Conservation (phyloP, 2,329 filamentous ascomycete species). For the Botryotinia calthae region DNA sequence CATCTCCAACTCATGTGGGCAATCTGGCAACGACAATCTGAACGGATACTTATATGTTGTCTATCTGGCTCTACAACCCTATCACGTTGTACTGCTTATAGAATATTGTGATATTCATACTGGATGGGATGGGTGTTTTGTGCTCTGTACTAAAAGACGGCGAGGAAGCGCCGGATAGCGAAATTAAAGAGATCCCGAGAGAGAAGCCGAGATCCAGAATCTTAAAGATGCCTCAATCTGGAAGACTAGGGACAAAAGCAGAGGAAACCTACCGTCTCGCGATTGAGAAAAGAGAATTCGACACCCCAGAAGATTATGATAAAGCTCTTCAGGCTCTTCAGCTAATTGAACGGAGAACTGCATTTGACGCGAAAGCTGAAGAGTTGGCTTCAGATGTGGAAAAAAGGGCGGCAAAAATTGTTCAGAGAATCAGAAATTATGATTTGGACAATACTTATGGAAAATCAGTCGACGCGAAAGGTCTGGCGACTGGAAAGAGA, state of each 20-base stretch:
- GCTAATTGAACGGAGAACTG: conserved; percentile 30
- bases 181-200: conserved; percentile 25
- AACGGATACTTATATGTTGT: background rate
- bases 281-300: conserved; percentile 25
- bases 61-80: background rate
- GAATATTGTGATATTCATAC: background rate
- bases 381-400: conserved; percentile 32
- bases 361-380: conserved; percentile 35
- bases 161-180: conserved; percentile 31
- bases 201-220: conserved; percentile 27
- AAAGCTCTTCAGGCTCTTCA: conserved; percentile 29
- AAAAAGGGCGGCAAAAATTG: conserved; percentile 32
- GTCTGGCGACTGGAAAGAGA: conserved; percentile 27
- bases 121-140: conserved; percentile 33
- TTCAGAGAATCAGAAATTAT: conserved; percentile 34
- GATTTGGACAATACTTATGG: conserved; percentile 36
- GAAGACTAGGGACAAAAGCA: conserved; percentile 22
- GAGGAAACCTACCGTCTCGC: conserved; percentile 24
- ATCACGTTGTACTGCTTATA: background rate
- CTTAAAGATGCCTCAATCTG: conserved; percentile 33
- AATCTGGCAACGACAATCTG: background rate
- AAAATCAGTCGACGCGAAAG: conserved; percentile 25
- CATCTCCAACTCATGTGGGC: background rate
- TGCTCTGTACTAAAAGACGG: conserved; percentile 36
- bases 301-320: conserved; percentile 28